Evolutionary conservation across 768 basidiomycete genomes (phyloP), one percentile per base, ranked within the genome.

Genomic region (Amanita exitialis): DNA sequence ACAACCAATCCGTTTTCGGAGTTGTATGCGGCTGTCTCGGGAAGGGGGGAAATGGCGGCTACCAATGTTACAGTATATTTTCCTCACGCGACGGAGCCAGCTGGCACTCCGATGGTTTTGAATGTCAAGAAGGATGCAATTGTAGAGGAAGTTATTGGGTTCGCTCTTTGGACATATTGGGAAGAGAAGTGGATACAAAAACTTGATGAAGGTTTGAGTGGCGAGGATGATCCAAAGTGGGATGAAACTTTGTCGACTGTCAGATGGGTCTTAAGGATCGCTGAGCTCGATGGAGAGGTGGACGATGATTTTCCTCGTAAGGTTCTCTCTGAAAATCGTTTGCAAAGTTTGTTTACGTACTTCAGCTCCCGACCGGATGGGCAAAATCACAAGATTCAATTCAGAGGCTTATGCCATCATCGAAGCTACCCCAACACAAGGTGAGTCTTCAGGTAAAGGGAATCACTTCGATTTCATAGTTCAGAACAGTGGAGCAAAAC

Each of bases 271-370:
- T 64, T 99, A 67, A 73, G 91, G 53, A 92, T 98, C 49, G 89
- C 92, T 1, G 96, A 99, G 59, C 90, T 93, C 41, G 94, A 98
- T 63, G 96, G 96, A 13, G 95, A 97, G 64, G 91, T 98, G 0
- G 96, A 99, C 62, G 96, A 97, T 63, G 96, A 99, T 69, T 98
- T 94, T 62, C 96, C 95, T 20, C 88, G 94, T 95, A 64, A 58
- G 89, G 74, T 46, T 44, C 28, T 16, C 36, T 27, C 49, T 43
- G 15, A 18, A 28, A 38, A 38, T 30, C 13, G 18, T 4, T 5
- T 30, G 42, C 18, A 53, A 53, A 7, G 15, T 16, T 28, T 32
- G 13, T 51, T 49, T 27, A 21, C 39, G 45, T n/a, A 21, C 18
- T 55, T n/a, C 56, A 95, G 95, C 95, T 0, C 88, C 94, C 7